Base-by-base conservation (phyloP, 805 yeast genomes). In the Saccharomycopsis malanga region DNA sequence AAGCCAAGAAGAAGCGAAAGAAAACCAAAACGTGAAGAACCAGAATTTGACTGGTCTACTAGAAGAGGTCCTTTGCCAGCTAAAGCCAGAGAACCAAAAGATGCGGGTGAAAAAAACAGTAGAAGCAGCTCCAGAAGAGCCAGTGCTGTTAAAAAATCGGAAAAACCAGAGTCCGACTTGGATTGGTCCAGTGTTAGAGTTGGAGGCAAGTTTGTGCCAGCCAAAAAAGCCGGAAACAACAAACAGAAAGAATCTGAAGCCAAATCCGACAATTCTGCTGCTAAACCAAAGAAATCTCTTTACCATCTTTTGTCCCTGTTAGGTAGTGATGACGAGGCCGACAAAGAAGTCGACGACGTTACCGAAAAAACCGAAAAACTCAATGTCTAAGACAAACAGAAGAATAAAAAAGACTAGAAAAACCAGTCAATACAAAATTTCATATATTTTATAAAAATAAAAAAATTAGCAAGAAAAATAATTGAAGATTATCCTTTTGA, bases 21-120 rank as follows among this genome's bases (percentile, higher is more conserved):
- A 54, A 57, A 57, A 53, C 67, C 64, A 55, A 39, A 34, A 39
- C 43, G 43, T 25, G 24, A 39, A 23, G 74, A 70, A 56, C 58
- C 73, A 68, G 54, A 52, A 64, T 64, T 73, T 39, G 74, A 71
- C 53, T 71, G 76, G 76, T 66, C 68, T 52, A 60, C 72, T 14
- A 77, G 77, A 69, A 66, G 81, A 74, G 52, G 65, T 66, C 51
- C 64, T 58, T 48, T 49, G 58, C 29, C 42, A 39, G 43, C 40
- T 9, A 17, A 36, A 20, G 17, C 30, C 17, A 29, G 39, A 42
- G 34, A 27, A 20, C 21, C 18, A 4, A 29, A 34, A 10, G 30
- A 21, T 17, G n/a, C n/a, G n/a, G 27, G 30, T n/a, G 32, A 24
- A n/a, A 36, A 34, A 39, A 30, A 75, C 71, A 57, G 57, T 73